Evolutionary conservation across 1,284 basidiomycete species (phyloP), one percentile per base, ranked within the genome.

Genomic region (Cutaneotrichosporon cavernicola): DNA sequence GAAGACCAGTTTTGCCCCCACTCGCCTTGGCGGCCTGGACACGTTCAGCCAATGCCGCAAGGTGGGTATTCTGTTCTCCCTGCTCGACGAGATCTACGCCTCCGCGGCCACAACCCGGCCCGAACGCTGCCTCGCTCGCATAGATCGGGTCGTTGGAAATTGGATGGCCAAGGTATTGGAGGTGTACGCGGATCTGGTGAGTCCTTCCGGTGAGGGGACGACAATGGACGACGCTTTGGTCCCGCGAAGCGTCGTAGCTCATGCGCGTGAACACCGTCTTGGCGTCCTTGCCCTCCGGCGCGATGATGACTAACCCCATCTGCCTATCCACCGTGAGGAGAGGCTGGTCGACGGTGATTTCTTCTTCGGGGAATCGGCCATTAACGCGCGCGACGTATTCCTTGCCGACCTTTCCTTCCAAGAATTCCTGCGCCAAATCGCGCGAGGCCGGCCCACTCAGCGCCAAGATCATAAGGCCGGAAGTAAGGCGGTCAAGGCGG

Each of bases 401-500:
- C 80, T 97, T 97, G 69, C 86, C 85, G 53, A 97, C 88, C 18
- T 85, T 86, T 0, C 91, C 90, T 7, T 86, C 85, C 65, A 86
- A 83, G 76, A 99, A 98, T 80, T 96, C 92, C 14, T 85, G 83
- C 1, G 91, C 89, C 26, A 99, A 82, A 18, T 83, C 79, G 22
- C 87, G 84, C 0, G 94, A 92, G 31, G 90, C 85, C 55, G 86
- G 82, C 2, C 88, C 83, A 14, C 88, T 89, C 14, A 94, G 84
- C 0, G 93, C 92, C 61, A 97, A 85, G 69, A 99, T 91, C 94
- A 99, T 96, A 62, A 98, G 84, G 5, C 97, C 97, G 0, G 92
- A 96, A 0, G 97, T 99, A 21, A 99, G 83, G 58, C 97, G 85
- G 80, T 99, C 97, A 55, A 99, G 83, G 56, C 97, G 86, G 77